phyloP scores from a whole-genome alignment of 2,329 filamentous ascomycete genomes.

The Cryphonectria japonica region DNA sequence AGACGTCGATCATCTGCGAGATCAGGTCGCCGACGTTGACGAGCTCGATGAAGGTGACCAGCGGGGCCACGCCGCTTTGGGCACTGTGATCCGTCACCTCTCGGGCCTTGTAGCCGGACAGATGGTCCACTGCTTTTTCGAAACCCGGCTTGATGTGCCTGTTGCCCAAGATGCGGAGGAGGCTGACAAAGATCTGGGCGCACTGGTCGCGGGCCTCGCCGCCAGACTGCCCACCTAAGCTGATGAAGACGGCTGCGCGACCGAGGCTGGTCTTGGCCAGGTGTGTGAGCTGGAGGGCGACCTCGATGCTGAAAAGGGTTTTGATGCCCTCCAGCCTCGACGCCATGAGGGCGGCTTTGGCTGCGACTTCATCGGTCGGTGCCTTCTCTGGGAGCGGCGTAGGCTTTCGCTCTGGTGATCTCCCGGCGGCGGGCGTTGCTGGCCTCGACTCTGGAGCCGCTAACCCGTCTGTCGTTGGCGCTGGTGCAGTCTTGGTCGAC shows the following conservation, averaged over 20 bases:
- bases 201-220: slow-evolving; percentile 88
- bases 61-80: slow-evolving; percentile 74
- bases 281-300: slow-evolving; percentile 88
- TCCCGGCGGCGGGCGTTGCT: slow-evolving; percentile 53
- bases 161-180: slow-evolving; percentile 83
- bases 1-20: slow-evolving; percentile 98
- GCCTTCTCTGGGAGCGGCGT: slow-evolving; percentile 63
- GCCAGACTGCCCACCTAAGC: slow-evolving; percentile 77
- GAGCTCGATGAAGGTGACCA: slow-evolving; percentile 94
- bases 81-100: slow-evolving; percentile 74
- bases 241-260: slow-evolving; percentile 80
- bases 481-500: slow-evolving; percentile 41
- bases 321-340: slow-evolving; percentile 92
- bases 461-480: slow-evolving; percentile 36
- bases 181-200: slow-evolving; percentile 80
- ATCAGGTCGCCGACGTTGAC: slow-evolving; percentile 98
- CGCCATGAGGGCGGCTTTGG: slow-evolving; percentile 97
- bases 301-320: slow-evolving; percentile 93
- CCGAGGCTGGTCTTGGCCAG: slow-evolving; percentile 86
- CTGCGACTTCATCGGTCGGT: slow-evolving; percentile 88
- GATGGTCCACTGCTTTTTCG: slow-evolving; percentile 86
- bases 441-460: slow-evolving; percentile 40
- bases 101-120: slow-evolving; percentile 88
- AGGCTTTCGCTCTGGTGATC: slow-evolving; percentile 43
- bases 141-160: slow-evolving; percentile 92